A percentile compares a stretch with the other conserved stretches of the same genome.
These are phyloP conservation scores for Stropharia rugosoannulata DNA, from an alignment of 768 basidiomycete species.

Conservation along the genomic window DNA sequence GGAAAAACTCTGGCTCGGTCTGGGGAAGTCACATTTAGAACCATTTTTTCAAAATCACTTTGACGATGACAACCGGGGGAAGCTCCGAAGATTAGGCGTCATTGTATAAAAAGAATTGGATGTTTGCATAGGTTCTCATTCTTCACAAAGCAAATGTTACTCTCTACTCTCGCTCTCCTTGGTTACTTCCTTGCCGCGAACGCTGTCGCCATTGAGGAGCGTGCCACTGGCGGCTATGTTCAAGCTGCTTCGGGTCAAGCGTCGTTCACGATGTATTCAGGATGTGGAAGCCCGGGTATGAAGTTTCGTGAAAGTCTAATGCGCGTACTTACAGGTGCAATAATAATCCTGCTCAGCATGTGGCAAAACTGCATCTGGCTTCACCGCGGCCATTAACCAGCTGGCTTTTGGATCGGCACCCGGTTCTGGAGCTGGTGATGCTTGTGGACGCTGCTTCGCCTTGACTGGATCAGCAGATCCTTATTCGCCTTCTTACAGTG, in stretches of 20 bases:
- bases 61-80: neutral
- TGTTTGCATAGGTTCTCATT: neutral
- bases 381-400: slow-evolving; percentile 57
- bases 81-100: slow-evolving; percentile 18
- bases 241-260: slow-evolving; percentile 51
- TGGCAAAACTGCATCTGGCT: slow-evolving; percentile 47
- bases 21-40: neutral
- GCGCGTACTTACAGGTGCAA: neutral
- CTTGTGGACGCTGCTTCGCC: slow-evolving; percentile 61
- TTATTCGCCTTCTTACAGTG: slow-evolving; percentile 46
- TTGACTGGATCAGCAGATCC: slow-evolving; percentile 51
- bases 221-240: slow-evolving; percentile 50
- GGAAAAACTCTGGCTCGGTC: slow-evolving; percentile 4
- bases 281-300: slow-evolving; percentile 48
- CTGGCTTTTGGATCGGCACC: slow-evolving; percentile 52
- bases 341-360: slow-evolving; percentile 37
- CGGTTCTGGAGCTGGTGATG: slow-evolving; percentile 53
- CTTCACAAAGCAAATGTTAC: slow-evolving; percentile 15
- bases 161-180: slow-evolving; percentile 19
- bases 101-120: slow-evolving; percentile 12
- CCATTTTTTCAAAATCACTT: neutral
- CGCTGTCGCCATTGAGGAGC: slow-evolving; percentile 25
- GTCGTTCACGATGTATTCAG: slow-evolving; percentile 58
- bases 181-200: slow-evolving; percentile 18
- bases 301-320: neutral